Evolutionary conservation across 495 filamentous ascomycete species (phyloP), one percentile per base, ranked within the genome.

Genomic region (Penicillium turbatum): DNA sequence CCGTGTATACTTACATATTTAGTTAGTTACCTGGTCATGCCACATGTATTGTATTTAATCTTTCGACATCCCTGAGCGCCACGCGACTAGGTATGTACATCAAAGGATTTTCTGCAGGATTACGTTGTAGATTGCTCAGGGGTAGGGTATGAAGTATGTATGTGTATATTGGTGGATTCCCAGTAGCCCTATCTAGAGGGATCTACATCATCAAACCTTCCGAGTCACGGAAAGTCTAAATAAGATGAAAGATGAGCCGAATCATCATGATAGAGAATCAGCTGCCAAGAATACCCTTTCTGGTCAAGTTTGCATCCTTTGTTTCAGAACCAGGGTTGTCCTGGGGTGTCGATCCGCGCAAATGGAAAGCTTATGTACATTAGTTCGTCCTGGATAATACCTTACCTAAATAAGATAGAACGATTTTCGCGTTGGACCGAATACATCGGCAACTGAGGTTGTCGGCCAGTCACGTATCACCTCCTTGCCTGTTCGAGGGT

Each of bases 21-120:
- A n/a, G n/a, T n/a, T 49, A 26, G 21, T 34, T 38, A 24, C 21
- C 21, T 2, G 21, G 21, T 24, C 12, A 36, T 37, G 17, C 40
- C 9, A 46, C 16, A 30, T 51, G 48, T 48, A 38, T 53, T 32
- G 6, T 32, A 13, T 32, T n/a, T 26, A n/a, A 19, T 36, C 8
- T 48, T 13, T 32, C 39, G 42, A 32, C 43, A 71, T 69, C 68
- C 62, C 61, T 70, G 65, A 61, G 54, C 53, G 61, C 61, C 68
- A 64, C 49, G 65, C 61, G 58, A 67, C 37, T 50, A 55, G 29
- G 38, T 50, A 55, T 21, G 38, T 37, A 15, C 35, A 37, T 16
- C 5, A n/a, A 37, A 37, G 35, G 43, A 48, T 47, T 55, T 24
- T 21, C 40, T 62, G 59, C 55, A 62, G 37, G 39, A 17, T 35